Percentiles rank a stretch among this genome's conserved stretches.
phyloP scores from a whole-genome alignment of 768 basidiomycete genomes.

The Naganishia randhawae region DNA sequence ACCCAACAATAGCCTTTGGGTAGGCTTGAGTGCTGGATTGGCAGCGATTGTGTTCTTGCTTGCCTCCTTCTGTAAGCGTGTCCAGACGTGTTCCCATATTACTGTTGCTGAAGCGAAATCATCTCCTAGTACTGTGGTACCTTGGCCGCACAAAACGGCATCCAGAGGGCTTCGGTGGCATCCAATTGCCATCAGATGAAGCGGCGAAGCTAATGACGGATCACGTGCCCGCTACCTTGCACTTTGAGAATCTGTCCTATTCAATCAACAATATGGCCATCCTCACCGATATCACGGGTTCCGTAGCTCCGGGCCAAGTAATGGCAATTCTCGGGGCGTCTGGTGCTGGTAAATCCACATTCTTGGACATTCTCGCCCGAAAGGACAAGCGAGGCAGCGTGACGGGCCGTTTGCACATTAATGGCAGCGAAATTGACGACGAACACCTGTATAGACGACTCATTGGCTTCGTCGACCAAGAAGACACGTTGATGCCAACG shows the following conservation, averaged over 20 bases:
- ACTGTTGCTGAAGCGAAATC: background rate
- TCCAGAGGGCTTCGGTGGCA: constrained; percentile 55
- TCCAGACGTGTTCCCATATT: background rate
- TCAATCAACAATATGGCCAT: constrained; percentile 64
- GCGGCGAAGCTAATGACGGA: constrained; percentile 82
- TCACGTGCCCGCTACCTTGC: constrained; percentile 88
- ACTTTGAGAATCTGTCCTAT: constrained; percentile 82
- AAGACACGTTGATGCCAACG: constrained; percentile 94
- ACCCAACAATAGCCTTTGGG: constrained; percentile 75
- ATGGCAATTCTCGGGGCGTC: constrained; percentile 97
- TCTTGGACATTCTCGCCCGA: constrained; percentile 90
- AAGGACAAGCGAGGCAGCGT: constrained; percentile 79
- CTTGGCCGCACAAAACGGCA: constrained; percentile 69
- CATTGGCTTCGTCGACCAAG: constrained; percentile 94
- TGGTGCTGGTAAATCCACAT: constrained; percentile 91
- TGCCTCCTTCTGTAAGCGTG: constrained; percentile 59
- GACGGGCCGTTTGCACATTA: constrained; percentile 71
- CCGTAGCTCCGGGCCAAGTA: constrained; percentile 80
- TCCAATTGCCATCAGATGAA: constrained; percentile 68
- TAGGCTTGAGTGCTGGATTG: constrained; percentile 76
- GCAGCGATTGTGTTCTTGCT: constrained; percentile 71
- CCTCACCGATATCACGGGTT: constrained; percentile 75
- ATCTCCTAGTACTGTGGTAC: constrained; percentile 73
- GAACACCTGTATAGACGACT: constrained; percentile 76
- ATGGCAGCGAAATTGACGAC: constrained; percentile 68